phyloP scores from a whole-genome alignment of 495 filamentous ascomycete species.

The Recurvomyces mirabilis region DNA sequence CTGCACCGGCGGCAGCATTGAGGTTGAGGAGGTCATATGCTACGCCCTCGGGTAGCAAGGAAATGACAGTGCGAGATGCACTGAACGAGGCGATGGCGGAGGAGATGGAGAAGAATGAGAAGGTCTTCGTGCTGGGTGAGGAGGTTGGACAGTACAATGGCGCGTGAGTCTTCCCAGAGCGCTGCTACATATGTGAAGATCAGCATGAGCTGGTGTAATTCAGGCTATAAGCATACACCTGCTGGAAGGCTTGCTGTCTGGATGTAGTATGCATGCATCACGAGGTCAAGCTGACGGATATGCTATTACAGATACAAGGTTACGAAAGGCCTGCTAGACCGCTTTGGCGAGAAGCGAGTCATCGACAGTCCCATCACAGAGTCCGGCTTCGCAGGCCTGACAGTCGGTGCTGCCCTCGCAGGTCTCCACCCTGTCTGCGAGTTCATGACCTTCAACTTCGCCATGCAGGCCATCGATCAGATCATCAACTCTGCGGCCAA shows the following conservation, averaged over 20 bases:
- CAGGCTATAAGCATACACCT: no score
- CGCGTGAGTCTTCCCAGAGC: conserved; percentile 46
- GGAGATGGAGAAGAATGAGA: conserved; percentile 85
- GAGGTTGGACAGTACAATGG: conserved; percentile 99
- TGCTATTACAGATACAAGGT: conserved; percentile 69
- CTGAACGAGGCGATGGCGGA: conserved; percentile 95
- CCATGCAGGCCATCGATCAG: conserved; percentile 99
- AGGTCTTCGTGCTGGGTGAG: conserved; percentile 92
- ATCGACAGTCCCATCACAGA: conserved; percentile 99
- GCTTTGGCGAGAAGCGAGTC: conserved; percentile 92
- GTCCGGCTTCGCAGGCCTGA: conserved; percentile 84
- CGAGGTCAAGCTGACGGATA: conserved; percentile 5
- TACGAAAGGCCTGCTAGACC: conserved; percentile 89
- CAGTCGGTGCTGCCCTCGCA: conserved; percentile 86
- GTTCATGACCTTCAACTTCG: conserved; percentile 99
- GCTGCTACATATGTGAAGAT: not conserved
- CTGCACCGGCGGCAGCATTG: conserved; percentile 34
- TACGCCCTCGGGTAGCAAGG: conserved; percentile 53
- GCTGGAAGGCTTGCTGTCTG: no score
- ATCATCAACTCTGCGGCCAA: conserved; percentile 99
- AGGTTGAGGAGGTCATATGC: conserved; percentile 32
- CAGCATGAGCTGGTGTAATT: not conserved
- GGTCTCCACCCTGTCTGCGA: conserved; percentile 92
- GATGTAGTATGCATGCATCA: no score
- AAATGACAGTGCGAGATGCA: conserved; percentile 93